Base-by-base conservation (phyloP, 176 grass and related monocot species). In the Zoysia japonica region DNA sequence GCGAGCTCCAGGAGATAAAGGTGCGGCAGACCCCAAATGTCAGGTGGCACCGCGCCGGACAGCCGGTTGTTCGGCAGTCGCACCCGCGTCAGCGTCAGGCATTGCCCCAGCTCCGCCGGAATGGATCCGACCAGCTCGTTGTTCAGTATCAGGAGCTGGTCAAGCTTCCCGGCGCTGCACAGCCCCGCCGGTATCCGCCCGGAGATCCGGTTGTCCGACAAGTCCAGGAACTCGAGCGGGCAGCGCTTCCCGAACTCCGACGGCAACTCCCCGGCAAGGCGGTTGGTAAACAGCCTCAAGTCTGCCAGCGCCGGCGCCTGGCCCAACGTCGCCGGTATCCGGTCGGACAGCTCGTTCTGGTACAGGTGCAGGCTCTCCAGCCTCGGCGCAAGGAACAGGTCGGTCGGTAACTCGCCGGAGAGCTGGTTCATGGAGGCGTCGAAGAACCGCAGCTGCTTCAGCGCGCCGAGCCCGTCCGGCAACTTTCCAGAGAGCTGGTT, bases 291-390 rank as follows among this genome's bases (percentile, higher is more conserved):
- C 15, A 98, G 67, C 63, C 85, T 63, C 12, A 98, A 71, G 54
- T 94, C 92, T 0, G 51, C 75, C 7, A 94, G 59, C 20, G 83
- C 78, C 2, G 73, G 39, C 2, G 83, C 87, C 10, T 16, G 37
- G n/a, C n/a, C 76, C 55, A 94, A 45, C 10, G 74, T 78, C 28
- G n/a, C 65, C 1, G 95, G 95, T 9, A 98, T 10, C 1, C 11
- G 14, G 35, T 88, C 95, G 10, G 70, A 83, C 0, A 98, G 56
- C 0, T 87, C 11, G 77, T 94, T 98, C 57, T 90, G 68, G 80
- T 87, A 94, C 11, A 98, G 64, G 77, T 94, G 89, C 3, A 98
- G 1, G 61, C 71, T 98, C 78, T 89, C 85, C 37, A 98, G 68
- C 37, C 46, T 75, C 0, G 90, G 88, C 11, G 78, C 89, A 12